A percentile compares a stretch with the other conserved stretches of the same genome.
Evolutionary conservation across 768 basidiomycete species (phyloP).

Genomic region (Pseudohyphozyma bogoriensis): DNA sequence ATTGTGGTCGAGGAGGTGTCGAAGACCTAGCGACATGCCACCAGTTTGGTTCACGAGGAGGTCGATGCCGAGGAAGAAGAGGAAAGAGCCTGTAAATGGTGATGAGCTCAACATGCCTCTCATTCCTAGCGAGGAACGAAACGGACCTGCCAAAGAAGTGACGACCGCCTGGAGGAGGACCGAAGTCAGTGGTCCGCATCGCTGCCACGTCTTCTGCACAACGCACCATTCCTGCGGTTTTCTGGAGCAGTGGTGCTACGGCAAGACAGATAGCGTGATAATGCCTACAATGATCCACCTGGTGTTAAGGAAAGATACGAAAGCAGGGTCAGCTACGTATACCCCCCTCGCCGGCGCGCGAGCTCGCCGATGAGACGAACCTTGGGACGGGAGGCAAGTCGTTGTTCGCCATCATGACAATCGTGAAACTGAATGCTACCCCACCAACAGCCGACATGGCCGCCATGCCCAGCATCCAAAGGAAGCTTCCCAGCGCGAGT

Average conservation of each 20-base stretch:
- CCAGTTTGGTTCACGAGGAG: not conserved
- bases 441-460: not conserved
- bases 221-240: slow-evolving; percentile 1
- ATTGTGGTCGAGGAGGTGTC: slow-evolving; percentile 2
- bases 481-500: not conserved
- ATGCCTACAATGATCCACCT: slow-evolving; percentile 7
- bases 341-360: too few species aligned
- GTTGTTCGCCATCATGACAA: slow-evolving; percentile 3
- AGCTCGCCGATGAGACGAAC: not conserved
- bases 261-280: not conserved
- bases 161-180: too few species aligned
- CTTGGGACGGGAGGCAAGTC: not conserved
- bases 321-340: not conserved
- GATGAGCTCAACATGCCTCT: too few species aligned
- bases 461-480: not conserved
- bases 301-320: accelerated
- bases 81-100: slow-evolving; percentile 5
- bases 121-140: not conserved
- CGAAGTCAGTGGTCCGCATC: too few species aligned
- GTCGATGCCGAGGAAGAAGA: slow-evolving; percentile 8
- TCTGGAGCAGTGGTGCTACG: not conserved
- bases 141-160: not conserved
- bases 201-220: too few species aligned
- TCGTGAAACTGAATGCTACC: not conserved
- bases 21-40: slow-evolving; percentile 1